phyloP scores from a whole-genome alignment of 179 eudicot genomes.

The Corrigiola litoralis region DNA sequence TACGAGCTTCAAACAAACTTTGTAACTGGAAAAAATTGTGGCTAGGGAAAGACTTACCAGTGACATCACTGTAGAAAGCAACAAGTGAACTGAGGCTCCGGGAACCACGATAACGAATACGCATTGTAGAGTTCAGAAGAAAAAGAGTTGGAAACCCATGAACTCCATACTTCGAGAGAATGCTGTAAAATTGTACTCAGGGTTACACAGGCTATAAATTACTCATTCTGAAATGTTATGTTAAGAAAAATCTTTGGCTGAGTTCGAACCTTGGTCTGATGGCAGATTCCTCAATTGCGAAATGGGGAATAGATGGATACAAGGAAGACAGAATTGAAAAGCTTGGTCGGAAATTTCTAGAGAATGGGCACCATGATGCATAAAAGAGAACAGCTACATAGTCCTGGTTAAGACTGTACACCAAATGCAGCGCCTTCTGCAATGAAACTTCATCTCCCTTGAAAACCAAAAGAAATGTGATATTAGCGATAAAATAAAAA shows the following conservation, averaged over 20 bases:
- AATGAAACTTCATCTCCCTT: constrained; percentile 83
- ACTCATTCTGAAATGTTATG: background rate
- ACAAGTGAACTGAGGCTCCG: constrained; percentile 67
- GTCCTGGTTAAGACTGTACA: constrained; percentile 45
- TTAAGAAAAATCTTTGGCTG: background rate
- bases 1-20: background rate
- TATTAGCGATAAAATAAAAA: constrained; percentile 12
- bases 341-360: constrained; percentile 63
- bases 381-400: constrained; percentile 86
- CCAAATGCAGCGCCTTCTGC: constrained; percentile 64
- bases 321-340: constrained; percentile 63
- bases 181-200: constrained; percentile 40
- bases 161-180: constrained; percentile 87
- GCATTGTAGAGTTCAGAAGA: constrained; percentile 80
- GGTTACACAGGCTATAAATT: background rate
- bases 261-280: constrained; percentile 77
- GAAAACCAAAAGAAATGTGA: constrained; percentile 12
- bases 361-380: constrained; percentile 98
- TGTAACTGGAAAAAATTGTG: background rate
- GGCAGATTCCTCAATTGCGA: constrained; percentile 79
- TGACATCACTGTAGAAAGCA: constrained; percentile 64
- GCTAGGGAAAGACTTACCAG: constrained; percentile 43
- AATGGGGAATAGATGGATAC: constrained; percentile 83
- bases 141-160: constrained; percentile 89
- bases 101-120: constrained; percentile 80